Evolutionary conservation across 108 stramenopile species (phyloP).

Genomic region (Cyclotella kingstonii): DNA sequence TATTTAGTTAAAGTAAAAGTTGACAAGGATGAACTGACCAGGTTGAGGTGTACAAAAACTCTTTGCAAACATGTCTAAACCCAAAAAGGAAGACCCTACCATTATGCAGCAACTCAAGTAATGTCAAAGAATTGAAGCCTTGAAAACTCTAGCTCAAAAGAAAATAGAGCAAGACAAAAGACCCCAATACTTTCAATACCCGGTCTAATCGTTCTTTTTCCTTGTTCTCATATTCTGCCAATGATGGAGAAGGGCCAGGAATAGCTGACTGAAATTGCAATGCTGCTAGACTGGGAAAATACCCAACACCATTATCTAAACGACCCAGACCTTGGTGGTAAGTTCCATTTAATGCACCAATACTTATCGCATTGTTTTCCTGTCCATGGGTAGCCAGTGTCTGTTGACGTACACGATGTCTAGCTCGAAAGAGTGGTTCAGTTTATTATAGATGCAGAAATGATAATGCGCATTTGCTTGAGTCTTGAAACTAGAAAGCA

Average conservation of each 20-base stretch:
- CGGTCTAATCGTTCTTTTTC: conserved; percentile 38
- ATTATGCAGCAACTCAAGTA: no score
- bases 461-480: background rate
- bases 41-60: no score
- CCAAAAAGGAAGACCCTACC: no score
- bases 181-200: conserved; percentile 17
- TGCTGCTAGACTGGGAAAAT: conserved; percentile 41
- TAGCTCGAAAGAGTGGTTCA: no score
- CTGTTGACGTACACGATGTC: conserved; percentile 45
- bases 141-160: conserved; percentile 28
- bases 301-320: conserved; percentile 40
- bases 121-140: no score
- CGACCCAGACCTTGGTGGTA: conserved; percentile 28
- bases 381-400: conserved; percentile 33
- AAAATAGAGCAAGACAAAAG: conserved; percentile 33
- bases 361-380: background rate
- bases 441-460: background rate
- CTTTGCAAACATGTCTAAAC: no score
- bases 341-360: background rate
- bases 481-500: background rate
- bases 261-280: conserved; percentile 45
- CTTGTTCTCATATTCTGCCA: conserved; percentile 33
- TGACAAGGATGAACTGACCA: no score
- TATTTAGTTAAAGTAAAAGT: no score
- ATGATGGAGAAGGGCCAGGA: conserved; percentile 32